Base-by-base conservation (phyloP, 2,329 filamentous ascomycete genomes). In the Curvularia verruculosa region DNA sequence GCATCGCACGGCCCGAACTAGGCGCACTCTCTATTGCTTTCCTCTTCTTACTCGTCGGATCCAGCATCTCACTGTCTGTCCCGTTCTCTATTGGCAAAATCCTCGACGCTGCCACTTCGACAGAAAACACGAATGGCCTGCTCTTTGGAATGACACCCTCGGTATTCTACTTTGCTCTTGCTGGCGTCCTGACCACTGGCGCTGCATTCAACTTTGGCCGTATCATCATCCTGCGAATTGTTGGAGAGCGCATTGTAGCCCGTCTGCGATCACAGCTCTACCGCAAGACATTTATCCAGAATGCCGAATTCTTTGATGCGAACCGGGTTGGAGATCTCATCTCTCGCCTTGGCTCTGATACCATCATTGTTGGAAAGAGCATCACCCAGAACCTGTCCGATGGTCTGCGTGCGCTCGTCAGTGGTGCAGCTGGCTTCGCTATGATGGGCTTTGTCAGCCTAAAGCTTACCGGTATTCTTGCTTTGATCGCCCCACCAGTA, bases 371-470 rank as follows among this genome's bases (percentile, higher is more conserved):
- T 52, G 95, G 94, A 73, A 99, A 99, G 79, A 96, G 92, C 70
- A 96, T 99, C 64, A 99, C 95, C 0, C 94, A 98, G 73, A 99
- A 99, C 73, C 81, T 99, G 48, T 98, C 94, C 5, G 95, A 99
- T 77, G 95, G 95, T n/a, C 83, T 99, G 50, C 86, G 95, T 59
- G 89, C 95, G 15, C 80, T 95, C 29, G 94, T 99, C 59, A 96
- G 92, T 65, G 95, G 95, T 65, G 87, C 85, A 29, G 94, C 94
- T 57, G 96, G 95, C 2, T 90, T 99, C 68, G 86, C 86, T 48
- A 88, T 96, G 76, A 99, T 99, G 95, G 86, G 91, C n/a, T 98
- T 92, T 83, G 90, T 96, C 58, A 96, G 92, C 74, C 84, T 96
- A 52, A 90, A 96, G 76, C 83, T 99, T 53, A 96, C 94, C 1